A percentile compares a stretch with the other conserved stretches of the same genome.
Conservation (phyloP, 2,329 filamentous ascomycete species). For the Verticillium nonalfalfae region DNA sequence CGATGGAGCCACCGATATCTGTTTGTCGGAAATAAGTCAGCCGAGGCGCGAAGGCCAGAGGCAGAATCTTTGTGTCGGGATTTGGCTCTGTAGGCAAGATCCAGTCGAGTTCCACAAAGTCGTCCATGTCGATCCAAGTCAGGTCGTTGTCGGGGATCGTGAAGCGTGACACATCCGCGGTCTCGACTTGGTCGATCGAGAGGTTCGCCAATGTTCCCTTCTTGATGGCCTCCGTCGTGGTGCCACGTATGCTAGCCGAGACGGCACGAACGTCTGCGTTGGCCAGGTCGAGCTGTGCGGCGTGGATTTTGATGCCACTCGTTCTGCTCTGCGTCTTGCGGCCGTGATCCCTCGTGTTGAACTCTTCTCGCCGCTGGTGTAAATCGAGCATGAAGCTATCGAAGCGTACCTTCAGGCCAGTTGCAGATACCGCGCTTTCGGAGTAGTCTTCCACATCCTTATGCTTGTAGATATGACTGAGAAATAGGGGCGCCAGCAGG, state of each 20-base stretch:
- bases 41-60: constrained; percentile 85
- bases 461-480: constrained; percentile 98
- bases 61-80: constrained; percentile 89
- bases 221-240: constrained; percentile 69
- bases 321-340: constrained; percentile 73
- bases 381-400: constrained; percentile 97
- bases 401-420: constrained; percentile 90
- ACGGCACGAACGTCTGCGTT: constrained; percentile 89
- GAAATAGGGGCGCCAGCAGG: constrained; percentile 82
- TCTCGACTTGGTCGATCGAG: constrained; percentile 46
- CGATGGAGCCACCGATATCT: constrained; percentile 75
- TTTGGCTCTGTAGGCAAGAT: constrained; percentile 85
- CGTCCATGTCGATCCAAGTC: constrained; percentile 98
- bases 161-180: constrained; percentile 76
- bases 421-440: constrained; percentile 74
- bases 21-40: constrained; percentile 98
- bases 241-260: constrained; percentile 81
- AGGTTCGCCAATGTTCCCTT: constrained; percentile 46
- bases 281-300: constrained; percentile 86
- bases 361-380: constrained; percentile 89
- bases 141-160: constrained; percentile 93
- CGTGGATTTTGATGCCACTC: constrained; percentile 91
- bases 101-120: constrained; percentile 98
- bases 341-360: constrained; percentile 73
- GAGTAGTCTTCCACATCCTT: constrained; percentile 86